Evolutionary conservation across 1,284 basidiomycete species (phyloP).

Genomic region (Malassezia sp.): DNA sequence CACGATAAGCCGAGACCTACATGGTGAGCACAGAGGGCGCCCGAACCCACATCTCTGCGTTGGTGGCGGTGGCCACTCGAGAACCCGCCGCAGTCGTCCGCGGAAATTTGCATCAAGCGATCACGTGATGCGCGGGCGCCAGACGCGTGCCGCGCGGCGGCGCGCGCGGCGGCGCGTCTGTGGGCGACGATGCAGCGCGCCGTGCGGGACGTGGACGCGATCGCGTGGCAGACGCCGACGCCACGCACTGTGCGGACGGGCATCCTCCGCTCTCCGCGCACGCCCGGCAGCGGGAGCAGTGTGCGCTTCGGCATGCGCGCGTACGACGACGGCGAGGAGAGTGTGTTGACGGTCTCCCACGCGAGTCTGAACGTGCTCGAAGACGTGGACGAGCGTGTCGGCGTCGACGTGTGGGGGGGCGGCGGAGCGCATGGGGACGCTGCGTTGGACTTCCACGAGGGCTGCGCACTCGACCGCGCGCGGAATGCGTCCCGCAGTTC

Average conservation of each 20-base stretch:
- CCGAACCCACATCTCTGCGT: too few species aligned
- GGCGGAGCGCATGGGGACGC: not conserved
- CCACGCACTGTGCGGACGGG: not conserved
- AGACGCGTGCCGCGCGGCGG: not conserved
- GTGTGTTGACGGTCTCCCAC: slow-evolving; percentile 15
- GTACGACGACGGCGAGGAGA: slow-evolving; percentile 27
- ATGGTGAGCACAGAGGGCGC: slow-evolving; percentile 14
- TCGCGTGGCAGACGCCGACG: slow-evolving; percentile 5
- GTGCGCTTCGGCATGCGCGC: slow-evolving; percentile 20
- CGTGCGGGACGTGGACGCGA: slow-evolving; percentile 7
- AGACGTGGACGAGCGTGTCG: not conserved
- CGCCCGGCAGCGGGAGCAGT: slow-evolving; percentile 21
- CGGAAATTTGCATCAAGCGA: not conserved
- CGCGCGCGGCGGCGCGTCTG: not conserved
- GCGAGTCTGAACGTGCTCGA: not conserved
- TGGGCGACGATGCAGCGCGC: not conserved
- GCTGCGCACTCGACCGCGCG: too few species aligned
- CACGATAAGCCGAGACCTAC: slow-evolving; percentile 84
- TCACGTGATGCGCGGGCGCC: slow-evolving; percentile 1
- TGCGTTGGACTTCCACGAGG: too few species aligned
- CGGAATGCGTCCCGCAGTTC: too few species aligned
- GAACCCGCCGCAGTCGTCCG: slow-evolving; percentile 2
- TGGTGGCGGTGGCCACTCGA: slow-evolving; percentile 1
- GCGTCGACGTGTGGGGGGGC: not conserved
- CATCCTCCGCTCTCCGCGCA: slow-evolving; percentile 18